Conservation (phyloP, 208 protist species). For the Wallacemonas sp. region DNA sequence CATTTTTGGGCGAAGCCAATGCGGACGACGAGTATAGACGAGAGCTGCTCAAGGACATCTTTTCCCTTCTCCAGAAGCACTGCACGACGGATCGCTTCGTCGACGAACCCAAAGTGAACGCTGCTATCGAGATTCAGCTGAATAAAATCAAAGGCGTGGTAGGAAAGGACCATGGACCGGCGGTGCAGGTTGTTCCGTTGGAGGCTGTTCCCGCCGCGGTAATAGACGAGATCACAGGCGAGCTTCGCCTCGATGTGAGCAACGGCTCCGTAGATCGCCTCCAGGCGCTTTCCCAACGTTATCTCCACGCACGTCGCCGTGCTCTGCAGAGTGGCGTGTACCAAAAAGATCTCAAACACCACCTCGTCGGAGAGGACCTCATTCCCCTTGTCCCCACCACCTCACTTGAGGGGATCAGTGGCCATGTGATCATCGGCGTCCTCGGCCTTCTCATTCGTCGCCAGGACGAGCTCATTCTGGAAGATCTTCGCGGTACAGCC, state of each 20-base stretch:
- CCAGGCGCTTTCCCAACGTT: constrained; percentile 70
- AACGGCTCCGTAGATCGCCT: constrained; percentile 26
- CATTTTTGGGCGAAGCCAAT: constrained; percentile 49
- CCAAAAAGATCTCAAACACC: constrained; percentile 52
- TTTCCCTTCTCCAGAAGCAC: constrained; percentile 61
- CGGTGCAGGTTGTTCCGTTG: constrained; percentile 45
- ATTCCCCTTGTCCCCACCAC: constrained; percentile 73
- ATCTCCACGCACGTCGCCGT: constrained; percentile 70
- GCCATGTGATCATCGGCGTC: constrained; percentile 55
- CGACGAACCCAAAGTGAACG: constrained; percentile 54
- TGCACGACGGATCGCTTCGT: constrained; percentile 61
- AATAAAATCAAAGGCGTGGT: constrained; percentile 37
- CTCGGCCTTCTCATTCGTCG: constrained; percentile 71
- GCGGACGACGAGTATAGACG: constrained; percentile 38
- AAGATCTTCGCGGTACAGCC: constrained; percentile 65
- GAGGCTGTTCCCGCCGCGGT: constrained; percentile 47
- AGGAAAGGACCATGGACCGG: constrained; percentile 23
- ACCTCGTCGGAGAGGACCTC: constrained; percentile 32
- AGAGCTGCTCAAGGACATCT: constrained; percentile 65
- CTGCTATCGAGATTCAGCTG: constrained; percentile 53
- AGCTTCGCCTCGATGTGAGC: constrained; percentile 36
- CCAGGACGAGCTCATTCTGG: constrained; percentile 51
- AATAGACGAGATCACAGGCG: constrained; percentile 69
- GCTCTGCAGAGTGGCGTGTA: constrained; percentile 83
- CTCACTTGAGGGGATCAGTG: constrained; percentile 73